Percentiles rank a stretch among this genome's conserved stretches.
These are phyloP conservation scores for Lactarius evosmus DNA, from an alignment of 768 basidiomycete genomes.

Conservation along the genomic window DNA sequence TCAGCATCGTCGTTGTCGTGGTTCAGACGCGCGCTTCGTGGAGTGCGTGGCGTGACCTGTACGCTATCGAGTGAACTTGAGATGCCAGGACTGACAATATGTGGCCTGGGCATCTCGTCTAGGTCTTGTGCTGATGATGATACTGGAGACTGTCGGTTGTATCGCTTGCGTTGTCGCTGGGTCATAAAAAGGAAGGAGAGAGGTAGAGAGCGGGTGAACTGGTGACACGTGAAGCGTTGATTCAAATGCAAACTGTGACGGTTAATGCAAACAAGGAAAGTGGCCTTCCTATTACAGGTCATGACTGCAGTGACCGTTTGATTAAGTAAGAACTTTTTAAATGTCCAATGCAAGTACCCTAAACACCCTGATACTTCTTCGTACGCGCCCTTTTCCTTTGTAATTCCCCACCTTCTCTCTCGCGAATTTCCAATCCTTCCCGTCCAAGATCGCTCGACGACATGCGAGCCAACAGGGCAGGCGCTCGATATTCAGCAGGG, in stretches of 20 bases:
- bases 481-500: constrained; percentile 10
- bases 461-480: constrained; percentile 23
- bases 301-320: neutral
- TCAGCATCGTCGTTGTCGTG: neutral
- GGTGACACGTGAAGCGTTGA: neutral
- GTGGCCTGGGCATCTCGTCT: constrained; percentile 1
- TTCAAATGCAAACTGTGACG: neutral
- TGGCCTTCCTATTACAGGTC: constrained; percentile 2
- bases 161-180: constrained; percentile 8
- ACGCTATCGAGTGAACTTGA: constrained; percentile 15
- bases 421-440: neutral
- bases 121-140: neutral
- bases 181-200: constrained; percentile 3
- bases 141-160: constrained; percentile 1
- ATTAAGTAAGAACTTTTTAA: neutral
- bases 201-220: neutral
- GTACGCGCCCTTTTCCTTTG: constrained; percentile 18
- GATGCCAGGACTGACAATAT: neutral
- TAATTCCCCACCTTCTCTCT: constrained; percentile 3
- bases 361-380: constrained; percentile 18
- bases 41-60: constrained; percentile 25
- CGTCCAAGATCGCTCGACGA: constrained; percentile 10
- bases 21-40: neutral
- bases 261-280: constrained; percentile 1
- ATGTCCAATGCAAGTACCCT: neutral